Percentiles rank a stretch among this genome's conserved stretches.
Conservation (phyloP, 768 basidiomycete genomes). For the Rickenella mellea region DNA sequence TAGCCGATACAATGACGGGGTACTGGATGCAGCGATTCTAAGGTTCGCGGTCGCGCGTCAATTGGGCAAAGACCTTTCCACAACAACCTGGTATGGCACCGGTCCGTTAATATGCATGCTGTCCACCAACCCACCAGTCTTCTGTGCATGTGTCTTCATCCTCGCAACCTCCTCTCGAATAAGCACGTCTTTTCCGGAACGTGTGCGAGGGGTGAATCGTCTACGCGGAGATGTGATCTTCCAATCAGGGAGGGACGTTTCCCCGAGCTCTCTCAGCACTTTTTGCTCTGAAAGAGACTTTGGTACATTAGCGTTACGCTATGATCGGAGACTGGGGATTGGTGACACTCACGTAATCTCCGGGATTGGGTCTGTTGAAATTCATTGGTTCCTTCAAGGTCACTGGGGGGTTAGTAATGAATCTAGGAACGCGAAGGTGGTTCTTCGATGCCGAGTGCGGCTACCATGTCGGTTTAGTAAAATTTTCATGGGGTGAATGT, state of each 20-base stretch:
- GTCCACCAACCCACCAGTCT: conserved; percentile 14
- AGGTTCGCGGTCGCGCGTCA: no score
- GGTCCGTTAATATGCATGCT: conserved; percentile 20
- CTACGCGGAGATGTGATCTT: conserved; percentile 12
- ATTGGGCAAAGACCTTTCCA: no score
- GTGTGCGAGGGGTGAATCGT: conserved; percentile 15
- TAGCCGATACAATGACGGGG: no score
- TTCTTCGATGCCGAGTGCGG: conserved; percentile 54
- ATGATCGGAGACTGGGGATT: no score
- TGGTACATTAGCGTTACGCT: neutral
- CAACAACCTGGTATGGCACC: conserved; percentile 13
- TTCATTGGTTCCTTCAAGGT: conserved; percentile 44
- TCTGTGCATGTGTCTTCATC: conserved; percentile 15
- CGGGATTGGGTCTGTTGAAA: conserved; percentile 32
- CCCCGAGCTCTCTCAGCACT: conserved; percentile 22
- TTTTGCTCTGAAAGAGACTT: conserved; percentile 25
- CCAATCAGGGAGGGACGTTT: conserved; percentile 14
- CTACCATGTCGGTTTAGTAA: neutral
- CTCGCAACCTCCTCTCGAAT: conserved; percentile 16
- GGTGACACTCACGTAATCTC: conserved; percentile 26
- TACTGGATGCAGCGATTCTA: no score
- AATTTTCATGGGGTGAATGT: conserved; percentile 39
- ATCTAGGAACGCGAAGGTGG: conserved; percentile 40
- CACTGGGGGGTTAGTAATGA: conserved; percentile 62
- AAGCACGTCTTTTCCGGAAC: conserved; percentile 16